A percentile compares a stretch with the other conserved stretches of the same genome.
Evolutionary conservation across 352 stramenopile genomes (phyloP).

Genomic region (Globisporangium cylindrosporum): DNA sequence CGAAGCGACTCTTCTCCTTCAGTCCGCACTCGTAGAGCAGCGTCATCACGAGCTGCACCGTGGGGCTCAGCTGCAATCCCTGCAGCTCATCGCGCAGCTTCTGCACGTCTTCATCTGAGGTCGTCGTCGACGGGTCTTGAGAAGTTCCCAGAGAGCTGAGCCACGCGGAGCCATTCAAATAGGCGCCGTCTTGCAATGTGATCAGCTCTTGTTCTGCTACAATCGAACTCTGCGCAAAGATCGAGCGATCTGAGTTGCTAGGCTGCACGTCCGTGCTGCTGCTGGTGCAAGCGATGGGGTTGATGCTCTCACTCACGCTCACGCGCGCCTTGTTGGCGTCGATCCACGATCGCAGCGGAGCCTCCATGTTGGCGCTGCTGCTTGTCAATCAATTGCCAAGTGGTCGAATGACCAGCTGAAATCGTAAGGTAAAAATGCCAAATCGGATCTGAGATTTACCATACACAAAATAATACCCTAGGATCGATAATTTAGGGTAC

Average conservation of each 20-base stretch:
- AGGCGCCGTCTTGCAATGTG: slow-evolving; percentile 31
- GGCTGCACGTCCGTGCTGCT: slow-evolving; percentile 12
- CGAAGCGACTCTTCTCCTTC: slow-evolving; percentile 38
- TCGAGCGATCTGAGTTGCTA: slow-evolving; percentile 42
- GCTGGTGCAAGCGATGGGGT: slow-evolving; percentile 31
- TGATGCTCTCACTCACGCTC: slow-evolving; percentile 32
- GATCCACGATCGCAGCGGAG: slow-evolving; percentile 40
- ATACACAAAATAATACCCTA: too few relatives aligned
- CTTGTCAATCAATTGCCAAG: not conserved
- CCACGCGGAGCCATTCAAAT: slow-evolving; percentile 52
- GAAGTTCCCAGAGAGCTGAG: slow-evolving; percentile 21
- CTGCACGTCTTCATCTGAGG: not conserved
- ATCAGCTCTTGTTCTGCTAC: slow-evolving; percentile 34
- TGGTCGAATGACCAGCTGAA: not conserved
- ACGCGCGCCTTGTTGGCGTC: slow-evolving; percentile 25
- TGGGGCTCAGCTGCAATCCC: slow-evolving; percentile 38
- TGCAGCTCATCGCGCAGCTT: slow-evolving; percentile 29
- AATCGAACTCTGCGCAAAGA: slow-evolving; percentile 39
- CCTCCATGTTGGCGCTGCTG: not conserved
- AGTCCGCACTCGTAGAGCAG: slow-evolving; percentile 42
- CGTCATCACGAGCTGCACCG: slow-evolving; percentile 40
- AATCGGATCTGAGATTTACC: too few relatives aligned
- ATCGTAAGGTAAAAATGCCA: not conserved
- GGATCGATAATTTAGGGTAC: too few relatives aligned
- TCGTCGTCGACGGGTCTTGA: not conserved